Conservation (phyloP, 163 green algal species). For the Prototheca wickerhamii region DNA sequence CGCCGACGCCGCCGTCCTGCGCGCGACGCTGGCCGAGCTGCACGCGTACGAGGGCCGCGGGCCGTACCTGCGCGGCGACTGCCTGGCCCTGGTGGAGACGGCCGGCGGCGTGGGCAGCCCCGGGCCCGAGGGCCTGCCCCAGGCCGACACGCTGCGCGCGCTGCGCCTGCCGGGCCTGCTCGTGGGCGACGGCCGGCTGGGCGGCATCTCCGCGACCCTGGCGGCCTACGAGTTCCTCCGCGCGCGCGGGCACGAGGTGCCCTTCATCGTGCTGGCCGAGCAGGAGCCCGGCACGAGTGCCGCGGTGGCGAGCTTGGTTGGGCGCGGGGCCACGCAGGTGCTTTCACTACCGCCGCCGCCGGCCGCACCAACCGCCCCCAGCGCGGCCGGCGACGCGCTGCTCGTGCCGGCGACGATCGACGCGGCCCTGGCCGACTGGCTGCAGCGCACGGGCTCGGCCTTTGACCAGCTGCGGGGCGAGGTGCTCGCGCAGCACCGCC, state of each 20-base stretch:
- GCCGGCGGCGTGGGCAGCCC: constrained; percentile 83
- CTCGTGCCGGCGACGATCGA: constrained; percentile 21
- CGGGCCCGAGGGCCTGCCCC: constrained; percentile 64
- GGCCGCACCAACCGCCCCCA: neutral
- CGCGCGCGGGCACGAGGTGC: constrained; percentile 62
- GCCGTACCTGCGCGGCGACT: neutral
- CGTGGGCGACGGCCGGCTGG: constrained; percentile 79
- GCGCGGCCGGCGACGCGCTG: neutral
- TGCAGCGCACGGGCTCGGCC: constrained; percentile 20
- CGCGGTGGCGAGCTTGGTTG: constrained; percentile 25
- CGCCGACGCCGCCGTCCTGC: neutral
- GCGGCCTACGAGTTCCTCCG: constrained; percentile 61
- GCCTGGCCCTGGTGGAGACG: constrained; percentile 77
- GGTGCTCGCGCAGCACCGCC: constrained; percentile 7
- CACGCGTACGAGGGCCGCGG: constrained; percentile 9
- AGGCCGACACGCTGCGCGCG: constrained; percentile 67
- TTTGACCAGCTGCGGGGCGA: constrained; percentile 19
- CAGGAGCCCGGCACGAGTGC: neutral
- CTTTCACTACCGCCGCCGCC: constrained; percentile 27
- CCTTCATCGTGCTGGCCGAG: constrained; percentile 63
- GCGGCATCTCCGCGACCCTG: constrained; percentile 86
- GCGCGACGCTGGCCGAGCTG: constrained; percentile 18
- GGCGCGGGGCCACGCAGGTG: constrained; percentile 16
- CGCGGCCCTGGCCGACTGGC: constrained; percentile 34
- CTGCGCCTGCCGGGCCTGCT: constrained; percentile 77